Base-by-base conservation (phyloP, 208 protist species). In the Trichomonas gallinae region DNA sequence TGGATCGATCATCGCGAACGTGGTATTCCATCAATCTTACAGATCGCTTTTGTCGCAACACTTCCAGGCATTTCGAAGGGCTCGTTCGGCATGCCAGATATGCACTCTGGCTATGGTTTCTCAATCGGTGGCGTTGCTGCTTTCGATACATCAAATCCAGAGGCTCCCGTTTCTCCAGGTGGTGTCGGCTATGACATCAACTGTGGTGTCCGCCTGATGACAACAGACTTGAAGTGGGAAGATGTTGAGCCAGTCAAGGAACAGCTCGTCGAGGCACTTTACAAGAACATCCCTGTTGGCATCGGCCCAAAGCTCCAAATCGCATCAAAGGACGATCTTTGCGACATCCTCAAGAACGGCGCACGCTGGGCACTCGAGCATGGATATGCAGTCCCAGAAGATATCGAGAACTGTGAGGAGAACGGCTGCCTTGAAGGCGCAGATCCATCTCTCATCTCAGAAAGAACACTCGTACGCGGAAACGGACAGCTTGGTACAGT, bases 161-260 rank as follows among this genome's bases (percentile, higher is more conserved):
- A 98, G 3, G 97, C 98, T 0, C 96, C 99, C n/a, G 98, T 99
- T 1, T 98, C 98, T n/a, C 98, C 98, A 9, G 97, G 98, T 31
- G 98, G 98, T 45, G 97, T 98, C 13, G 98, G 98, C 21, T 98
- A 98, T 97, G 98, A 99, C 97, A 99, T 99, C 83, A 99, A 99
- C 96, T 99, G 98, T 97, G 98, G 98, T 63, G 98, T 99, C 17
- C 97, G 98, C 26, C 89, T 99, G 0, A 3, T 99, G 0, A 96
- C 98, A 42, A 99, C 98, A 0, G 98, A 98, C 96, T 96, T 99
- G 1, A 97, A 8, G 13, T 96, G 98, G 40, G 97, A 98, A 23
- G 98, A 98, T 46, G 17, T 89, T 45, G 82, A 89, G 34, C 82
- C 31, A 15, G 38, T 45, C 34, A 9, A 26, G 34, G 34, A 89